Base-by-base conservation (phyloP, 169 alveolate species). In the Miamiensis avidus region DNA sequence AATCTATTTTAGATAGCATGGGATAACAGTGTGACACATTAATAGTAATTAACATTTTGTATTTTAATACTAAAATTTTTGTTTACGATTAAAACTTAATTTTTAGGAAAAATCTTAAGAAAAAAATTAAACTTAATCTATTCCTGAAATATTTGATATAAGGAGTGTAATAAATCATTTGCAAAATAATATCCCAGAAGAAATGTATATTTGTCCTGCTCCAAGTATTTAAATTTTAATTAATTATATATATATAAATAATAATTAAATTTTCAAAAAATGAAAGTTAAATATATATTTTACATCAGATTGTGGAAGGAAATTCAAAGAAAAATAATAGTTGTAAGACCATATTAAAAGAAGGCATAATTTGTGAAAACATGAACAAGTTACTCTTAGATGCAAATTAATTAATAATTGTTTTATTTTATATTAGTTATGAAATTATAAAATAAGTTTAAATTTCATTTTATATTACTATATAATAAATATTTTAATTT, bases 341-440 rank as follows among this genome's bases (percentile, higher is more conserved):
- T 81, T 81, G 29, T 27, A 31, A 75, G 74, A 34, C 30, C 90
- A 86, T 75, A 32, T 86, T 30, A 69, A 79, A n/a, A 79, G 90
- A 65, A 81, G 90, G 30, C 90, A 86, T 64, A 75, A 75, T 49
- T 74, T 86, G 49, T 86, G 90, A 86, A 27, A n/a, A n/a, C n/a
- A n/a, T n/a, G n/a, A n/a, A n/a, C n/a, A n/a, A n/a, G n/a, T n/a
- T n/a, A n/a, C n/a, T n/a, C n/a, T n/a, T n/a, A n/a, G n/a, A n/a
- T n/a, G n/a, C n/a, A n/a, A n/a, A n/a, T n/a, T n/a, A n/a, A n/a
- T n/a, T n/a, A n/a, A n/a, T n/a, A n/a, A n/a, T n/a, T n/a, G n/a
- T n/a, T n/a, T n/a, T n/a, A n/a, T n/a, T n/a, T n/a, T n/a, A n/a
- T n/a, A n/a, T n/a, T n/a, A n/a, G n/a, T n/a, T n/a, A n/a, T n/a